phyloP scores from a whole-genome alignment of 345 rosid genomes.

The Corchorus olitorius region DNA sequence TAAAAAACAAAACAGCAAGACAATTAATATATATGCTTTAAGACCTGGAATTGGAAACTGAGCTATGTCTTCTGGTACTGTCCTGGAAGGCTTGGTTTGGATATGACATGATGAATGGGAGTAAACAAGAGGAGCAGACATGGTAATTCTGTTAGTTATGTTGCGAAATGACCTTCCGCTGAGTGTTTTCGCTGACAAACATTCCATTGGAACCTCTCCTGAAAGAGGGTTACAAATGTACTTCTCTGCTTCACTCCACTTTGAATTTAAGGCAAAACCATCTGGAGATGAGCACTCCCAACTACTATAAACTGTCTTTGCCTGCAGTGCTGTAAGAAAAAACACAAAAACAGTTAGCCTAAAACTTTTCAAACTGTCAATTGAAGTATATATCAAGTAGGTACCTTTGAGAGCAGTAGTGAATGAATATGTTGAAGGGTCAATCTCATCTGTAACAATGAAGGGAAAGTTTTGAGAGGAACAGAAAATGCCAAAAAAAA shows the following conservation, averaged over 20 bases:
- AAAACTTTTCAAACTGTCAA: background rate
- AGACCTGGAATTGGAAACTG: slow-evolving; percentile 44
- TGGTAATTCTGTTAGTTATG: slow-evolving; percentile 43
- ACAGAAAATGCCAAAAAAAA: background rate
- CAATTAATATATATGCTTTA: background rate
- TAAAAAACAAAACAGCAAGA: background rate
- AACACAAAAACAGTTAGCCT: background rate
- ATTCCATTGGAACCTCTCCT: slow-evolving; percentile 98
- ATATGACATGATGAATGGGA: slow-evolving; percentile 37
- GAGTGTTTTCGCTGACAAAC: slow-evolving; percentile 83
- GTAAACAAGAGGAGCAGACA: slow-evolving; percentile 87
- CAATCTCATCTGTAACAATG: slow-evolving; percentile 71
- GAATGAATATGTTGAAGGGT: slow-evolving; percentile 92
- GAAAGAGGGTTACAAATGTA: slow-evolving; percentile 96
- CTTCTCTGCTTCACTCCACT: slow-evolving; percentile 98
- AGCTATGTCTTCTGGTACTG: slow-evolving; percentile 28
- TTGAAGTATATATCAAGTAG: background rate
- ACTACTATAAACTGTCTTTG: slow-evolving; percentile 51
- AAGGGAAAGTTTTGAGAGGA: slow-evolving; percentile 1
- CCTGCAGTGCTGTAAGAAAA: slow-evolving; percentile 70
- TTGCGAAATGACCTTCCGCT: slow-evolving; percentile 73
- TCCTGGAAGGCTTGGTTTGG: slow-evolving; percentile 37
- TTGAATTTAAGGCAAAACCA: slow-evolving; percentile 82
- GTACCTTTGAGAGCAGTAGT: slow-evolving; percentile 84
- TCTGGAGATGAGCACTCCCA: slow-evolving; percentile 78